These are phyloP conservation scores for Euphorbia peplus DNA, from an alignment of 345 rosid genomes.

Conservation along the genomic window DNA sequence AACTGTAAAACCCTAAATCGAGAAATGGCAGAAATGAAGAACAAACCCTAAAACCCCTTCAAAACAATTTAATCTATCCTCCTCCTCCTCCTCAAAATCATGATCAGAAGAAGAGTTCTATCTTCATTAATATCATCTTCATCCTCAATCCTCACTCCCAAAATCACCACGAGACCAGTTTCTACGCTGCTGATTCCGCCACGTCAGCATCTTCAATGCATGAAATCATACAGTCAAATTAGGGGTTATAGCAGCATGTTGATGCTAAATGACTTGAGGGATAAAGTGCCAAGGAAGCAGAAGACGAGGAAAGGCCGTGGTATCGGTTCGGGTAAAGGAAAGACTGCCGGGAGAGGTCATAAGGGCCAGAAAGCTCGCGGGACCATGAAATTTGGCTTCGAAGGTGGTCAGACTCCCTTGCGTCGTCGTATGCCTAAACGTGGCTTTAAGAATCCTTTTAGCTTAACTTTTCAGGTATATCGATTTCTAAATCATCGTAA, in stretches of 20 bases:
- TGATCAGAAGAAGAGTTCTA: constrained; percentile 11
- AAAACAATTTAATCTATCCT: too few species aligned
- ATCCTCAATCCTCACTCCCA: not conserved
- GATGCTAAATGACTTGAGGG: constrained; percentile 85
- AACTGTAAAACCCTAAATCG: not conserved
- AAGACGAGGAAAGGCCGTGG: constrained; percentile 96
- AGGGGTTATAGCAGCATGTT: constrained; percentile 70
- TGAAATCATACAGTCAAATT: constrained; percentile 10
- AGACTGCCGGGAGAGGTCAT: constrained; percentile 97
- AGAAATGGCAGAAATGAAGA: not conserved
- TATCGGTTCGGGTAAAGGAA: constrained; percentile 94
- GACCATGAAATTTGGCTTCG: constrained; percentile 79
- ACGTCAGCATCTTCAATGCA: constrained; percentile 16
- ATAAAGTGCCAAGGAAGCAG: constrained; percentile 81
- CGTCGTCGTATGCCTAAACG: constrained; percentile 90
- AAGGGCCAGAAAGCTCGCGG: constrained; percentile 96
- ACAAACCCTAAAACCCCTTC: not conserved
- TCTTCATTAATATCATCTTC: constrained; percentile 15
- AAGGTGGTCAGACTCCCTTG: constrained; percentile 96
- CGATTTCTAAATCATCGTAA: not conserved
- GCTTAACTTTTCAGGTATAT: constrained; percentile 79
- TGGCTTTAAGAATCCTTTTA: constrained; percentile 87
- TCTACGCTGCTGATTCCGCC: constrained; percentile 23
- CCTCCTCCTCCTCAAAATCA: not conserved
- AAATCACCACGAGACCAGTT: constrained; percentile 5